A percentile compares a stretch with the other conserved stretches of the same genome.
phyloP scores from a whole-genome alignment of 108 stramenopile species.

The Skeletonema tropicum region DNA sequence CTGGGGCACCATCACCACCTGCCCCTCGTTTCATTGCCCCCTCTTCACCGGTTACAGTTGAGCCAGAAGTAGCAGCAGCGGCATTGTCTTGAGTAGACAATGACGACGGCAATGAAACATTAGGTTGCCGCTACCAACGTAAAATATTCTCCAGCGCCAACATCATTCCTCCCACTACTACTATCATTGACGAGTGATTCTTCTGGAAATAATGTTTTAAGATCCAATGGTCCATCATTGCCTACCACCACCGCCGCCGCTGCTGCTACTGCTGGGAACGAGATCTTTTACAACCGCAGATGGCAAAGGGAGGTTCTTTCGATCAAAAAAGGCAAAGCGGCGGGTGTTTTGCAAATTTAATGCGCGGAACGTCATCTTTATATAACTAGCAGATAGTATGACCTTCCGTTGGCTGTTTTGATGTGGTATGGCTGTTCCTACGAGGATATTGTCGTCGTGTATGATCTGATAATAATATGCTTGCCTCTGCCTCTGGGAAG shows the following conservation, averaged over 20 bases:
- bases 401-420: too few species aligned
- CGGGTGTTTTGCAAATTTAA: conserved; percentile 6
- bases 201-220: conserved; percentile 20
- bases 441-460: too few species aligned
- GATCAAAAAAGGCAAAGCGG: conserved; percentile 91
- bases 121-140: conserved; percentile 22
- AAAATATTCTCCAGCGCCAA: conserved; percentile 44
- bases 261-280: conserved; percentile 38
- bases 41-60: neutral
- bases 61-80: neutral
- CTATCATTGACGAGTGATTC: conserved; percentile 13
- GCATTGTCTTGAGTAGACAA: neutral
- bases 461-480: too few species aligned
- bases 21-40: conserved; percentile 19
- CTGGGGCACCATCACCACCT: conserved; percentile 38
- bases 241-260: neutral
- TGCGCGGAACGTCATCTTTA: neutral
- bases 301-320: conserved; percentile 70
- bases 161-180: neutral
- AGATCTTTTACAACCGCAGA: conserved; percentile 75
- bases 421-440: too few species aligned
- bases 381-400: neutral
- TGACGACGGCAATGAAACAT: conserved; percentile 22
- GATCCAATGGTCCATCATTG: conserved; percentile 11
- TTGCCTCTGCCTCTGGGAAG: too few species aligned